A percentile compares a stretch with the other conserved stretches of the same genome.
Conservation (phyloP, 768 basidiomycete genomes). For the Boletus edulis region DNA sequence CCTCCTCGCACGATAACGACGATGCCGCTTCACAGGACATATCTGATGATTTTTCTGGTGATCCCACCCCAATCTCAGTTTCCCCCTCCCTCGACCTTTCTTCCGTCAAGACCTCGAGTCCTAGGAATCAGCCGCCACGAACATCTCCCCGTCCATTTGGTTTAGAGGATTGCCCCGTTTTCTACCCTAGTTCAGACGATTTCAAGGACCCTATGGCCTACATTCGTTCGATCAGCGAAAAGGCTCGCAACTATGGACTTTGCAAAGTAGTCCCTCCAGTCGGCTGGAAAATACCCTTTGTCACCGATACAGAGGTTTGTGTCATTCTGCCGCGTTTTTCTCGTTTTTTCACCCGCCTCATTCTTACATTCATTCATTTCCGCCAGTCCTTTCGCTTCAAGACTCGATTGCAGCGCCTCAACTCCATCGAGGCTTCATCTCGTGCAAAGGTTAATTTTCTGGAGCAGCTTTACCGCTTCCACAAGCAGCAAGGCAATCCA, state of each 20-base stretch:
- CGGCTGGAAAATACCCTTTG: conserved; percentile 95
- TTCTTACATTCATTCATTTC: conserved; percentile 26
- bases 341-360: conserved; percentile 14
- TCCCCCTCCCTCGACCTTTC: conserved; percentile 63
- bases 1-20: conserved; percentile 52
- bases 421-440: conserved; percentile 96
- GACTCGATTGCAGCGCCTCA: conserved; percentile 90
- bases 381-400: conserved; percentile 85
- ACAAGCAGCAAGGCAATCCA: conserved; percentile 91
- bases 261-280: conserved; percentile 94
- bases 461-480: conserved; percentile 95
- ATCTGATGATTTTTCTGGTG: conserved; percentile 45
- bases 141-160: conserved; percentile 71
- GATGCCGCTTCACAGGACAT: conserved; percentile 41
- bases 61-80: conserved; percentile 59
- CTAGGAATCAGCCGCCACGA: conserved; percentile 39
- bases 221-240: conserved; percentile 74
- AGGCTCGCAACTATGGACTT: conserved; percentile 78
- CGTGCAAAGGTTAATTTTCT: conserved; percentile 96
- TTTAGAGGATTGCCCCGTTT: conserved; percentile 86
- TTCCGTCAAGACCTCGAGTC: conserved; percentile 66
- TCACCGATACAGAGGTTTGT: conserved; percentile 89
- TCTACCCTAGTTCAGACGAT: conserved; percentile 85
- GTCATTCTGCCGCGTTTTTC: conserved; percentile 22
- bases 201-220: conserved; percentile 95